Base-by-base conservation (phyloP, 1,284 basidiomycete species). In the Ceratorhiza oryzae-sativae region DNA sequence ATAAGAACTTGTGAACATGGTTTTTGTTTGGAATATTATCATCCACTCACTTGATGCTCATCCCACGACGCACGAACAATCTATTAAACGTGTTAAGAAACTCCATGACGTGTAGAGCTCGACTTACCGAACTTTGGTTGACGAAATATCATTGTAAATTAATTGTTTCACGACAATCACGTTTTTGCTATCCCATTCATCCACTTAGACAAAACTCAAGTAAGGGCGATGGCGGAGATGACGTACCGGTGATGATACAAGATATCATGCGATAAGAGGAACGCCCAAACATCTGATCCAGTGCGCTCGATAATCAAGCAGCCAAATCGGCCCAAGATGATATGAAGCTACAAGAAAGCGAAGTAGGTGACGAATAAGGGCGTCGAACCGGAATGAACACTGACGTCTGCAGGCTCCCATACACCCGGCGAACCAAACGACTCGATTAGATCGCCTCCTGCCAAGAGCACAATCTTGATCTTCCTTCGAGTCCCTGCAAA, bases 381-480 rank as follows among this genome's bases (percentile, higher is more conserved):
- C 48, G 36, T 51, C 20, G 32, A 30, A 39, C 59, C 39, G 25
- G 18, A 53, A 48, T 45, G 53, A 72, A 13, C 46, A 84, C 90
- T 79, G 76, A 96, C 93, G 86, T 99, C 97, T 73, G 88, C 86
- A 77, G 95, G 91, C 67, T 91, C 90, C 97, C 97, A 99, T 25
- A 99, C 95, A 15, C 97, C 97, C n/a, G 95, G 95, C 82, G 98
- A 95, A 76, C 93, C 94, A 91, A 99, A 98, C 63, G 95, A 97
- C 79, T 95, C 91, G 79, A 99, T 99, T 77, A 99, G 85, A 81
- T 99, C 97, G 27, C 94, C 96, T 42, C 97, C 97, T 1, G 97
- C 97, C 67, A 99, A 87, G 32, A 99, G 88, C 92, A 99, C 96
- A 76, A 98, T 60, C 42, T 62, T 71, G 34, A 75, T 56, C 51